Base-by-base conservation (phyloP, 306 rosid species). In the Pyrus bretschneideri region DNA sequence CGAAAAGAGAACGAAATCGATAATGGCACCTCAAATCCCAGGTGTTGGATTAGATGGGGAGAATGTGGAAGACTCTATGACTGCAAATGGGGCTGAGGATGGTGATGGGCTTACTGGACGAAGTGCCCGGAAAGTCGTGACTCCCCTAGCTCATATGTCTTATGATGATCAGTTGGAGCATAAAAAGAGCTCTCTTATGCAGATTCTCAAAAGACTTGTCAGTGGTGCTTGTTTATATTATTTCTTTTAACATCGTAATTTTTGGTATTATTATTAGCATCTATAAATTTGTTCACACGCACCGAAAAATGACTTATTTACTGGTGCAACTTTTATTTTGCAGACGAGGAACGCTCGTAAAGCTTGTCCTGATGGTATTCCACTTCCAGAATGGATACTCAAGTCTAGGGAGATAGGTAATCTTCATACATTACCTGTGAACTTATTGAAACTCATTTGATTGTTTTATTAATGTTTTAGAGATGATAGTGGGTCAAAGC, bases 321-420 rank as follows among this genome's bases (percentile, higher is more conserved):
- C 67, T 35, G 11, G 45, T 69, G 22, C 40, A 25, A 54, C 31
- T 54, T 63, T 64, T 71, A 62, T 78, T 70, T 49, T 67, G 70
- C 91, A 95, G 99, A 88, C 97, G 67, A 89, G 90, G 82, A 92
- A 86, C 69, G 96, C 96, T 29, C 97, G 97, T 4, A 95, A 88
- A 91, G 97, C 97, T 83, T 92, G 97, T 85, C 99, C 96, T 11
- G 83, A 64, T 67, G 92, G 92, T 4, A 65, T 90, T 81, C 67
- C 92, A 27, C 92, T 88, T 84, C 99, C 97, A 27, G 97, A 92
- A 71, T 95, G 99, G 99, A 80, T 95, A 84, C 83, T 86, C 70
- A 92, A 88, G 72, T 87, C 93, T 76, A 92, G 87, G 79, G 97
- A 92, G 82, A 86, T 85, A 87, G 97, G 99, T 95, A 85, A 15